These are phyloP conservation scores for Rosa rugosa DNA, from an alignment of 306 rosid genomes.

Conservation along the genomic window DNA sequence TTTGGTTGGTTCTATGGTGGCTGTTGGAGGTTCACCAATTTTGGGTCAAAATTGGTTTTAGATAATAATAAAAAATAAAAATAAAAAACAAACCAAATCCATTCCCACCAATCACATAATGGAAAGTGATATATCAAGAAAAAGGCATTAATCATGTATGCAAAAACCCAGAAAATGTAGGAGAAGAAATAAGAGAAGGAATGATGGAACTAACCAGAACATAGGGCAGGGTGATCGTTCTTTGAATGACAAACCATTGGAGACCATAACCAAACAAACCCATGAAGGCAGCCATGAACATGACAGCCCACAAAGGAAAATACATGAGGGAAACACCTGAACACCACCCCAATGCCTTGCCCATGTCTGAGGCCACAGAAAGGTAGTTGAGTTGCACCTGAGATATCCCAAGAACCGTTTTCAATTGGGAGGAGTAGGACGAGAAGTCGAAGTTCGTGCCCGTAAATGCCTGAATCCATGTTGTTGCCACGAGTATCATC, in stretches of 20 bases:
- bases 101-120: background rate
- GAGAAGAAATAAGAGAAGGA: background rate
- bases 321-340: constrained; percentile 53
- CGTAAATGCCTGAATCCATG: constrained; percentile 71
- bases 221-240: constrained; percentile 54
- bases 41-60: background rate
- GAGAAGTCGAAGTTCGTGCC: constrained; percentile 84
- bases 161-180: background rate
- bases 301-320: constrained; percentile 56
- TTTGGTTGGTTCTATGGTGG: constrained; percentile 22
- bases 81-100: background rate
- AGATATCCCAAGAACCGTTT: constrained; percentile 54
- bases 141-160: background rate
- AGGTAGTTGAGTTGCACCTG: constrained; percentile 70
- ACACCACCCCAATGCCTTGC: constrained; percentile 73
- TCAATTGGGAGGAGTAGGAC: constrained; percentile 58
- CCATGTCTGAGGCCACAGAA: constrained; percentile 73
- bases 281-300: constrained; percentile 47
- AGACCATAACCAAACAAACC: constrained; percentile 63
- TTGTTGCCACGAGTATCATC: constrained; percentile 49
- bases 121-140: background rate
- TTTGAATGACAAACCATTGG: constrained; percentile 61
- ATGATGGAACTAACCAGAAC: constrained; percentile 36
- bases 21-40: constrained; percentile 22
- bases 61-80: background rate